Evolutionary conservation across 202 grass and related monocot species (phyloP).

Genomic region (Hordeum pubiflorum): DNA sequence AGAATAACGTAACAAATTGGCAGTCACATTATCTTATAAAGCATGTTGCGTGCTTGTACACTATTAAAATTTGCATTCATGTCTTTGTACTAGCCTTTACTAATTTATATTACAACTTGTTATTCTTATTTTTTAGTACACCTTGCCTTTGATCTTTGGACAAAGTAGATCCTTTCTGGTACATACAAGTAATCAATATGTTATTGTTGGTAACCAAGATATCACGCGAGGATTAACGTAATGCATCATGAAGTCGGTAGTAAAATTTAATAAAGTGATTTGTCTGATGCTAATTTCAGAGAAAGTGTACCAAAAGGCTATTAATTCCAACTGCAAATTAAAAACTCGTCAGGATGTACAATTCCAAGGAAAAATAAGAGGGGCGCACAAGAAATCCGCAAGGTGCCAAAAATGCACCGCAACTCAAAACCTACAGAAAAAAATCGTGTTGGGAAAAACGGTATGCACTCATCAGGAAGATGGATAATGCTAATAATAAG

Average conservation of each 20-base stretch:
- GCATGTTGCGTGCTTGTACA: neutral
- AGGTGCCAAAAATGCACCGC: neutral
- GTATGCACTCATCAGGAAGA: neutral
- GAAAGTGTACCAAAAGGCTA: neutral
- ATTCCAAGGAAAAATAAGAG: neutral
- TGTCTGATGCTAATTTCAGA: neutral
- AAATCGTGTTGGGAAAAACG: neutral
- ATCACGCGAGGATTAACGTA: neutral
- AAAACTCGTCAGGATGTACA: neutral
- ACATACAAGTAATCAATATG: neutral
- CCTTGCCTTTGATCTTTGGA: no score
- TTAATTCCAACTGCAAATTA: neutral
- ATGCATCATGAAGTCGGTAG: neutral
- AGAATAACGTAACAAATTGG: neutral
- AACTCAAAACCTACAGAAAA: neutral
- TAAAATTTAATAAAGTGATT: neutral
- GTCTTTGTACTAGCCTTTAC: no score
- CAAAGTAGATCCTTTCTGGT: neutral
- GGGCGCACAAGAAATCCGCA: neutral
- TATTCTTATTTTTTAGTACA: neutral
- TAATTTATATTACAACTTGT: no score
- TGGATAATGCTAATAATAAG: neutral
- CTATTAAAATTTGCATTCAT: no score
- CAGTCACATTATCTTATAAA: neutral
- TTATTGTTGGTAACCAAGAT: neutral